Conservation (phyloP, 495 filamentous ascomycete genomes). For the Lasiosphaeria ovina region DNA sequence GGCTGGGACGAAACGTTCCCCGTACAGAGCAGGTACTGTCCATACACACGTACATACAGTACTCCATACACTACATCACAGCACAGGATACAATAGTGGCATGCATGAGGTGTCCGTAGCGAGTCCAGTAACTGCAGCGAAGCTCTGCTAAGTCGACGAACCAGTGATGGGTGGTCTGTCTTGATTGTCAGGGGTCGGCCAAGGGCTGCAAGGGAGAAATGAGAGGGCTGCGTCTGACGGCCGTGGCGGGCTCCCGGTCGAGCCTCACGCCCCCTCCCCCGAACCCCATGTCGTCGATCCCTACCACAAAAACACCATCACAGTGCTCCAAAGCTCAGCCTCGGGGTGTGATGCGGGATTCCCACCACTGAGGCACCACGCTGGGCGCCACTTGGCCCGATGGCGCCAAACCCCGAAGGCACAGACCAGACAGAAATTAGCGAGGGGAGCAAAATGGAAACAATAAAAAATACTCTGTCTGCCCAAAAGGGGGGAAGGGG, state of each 20-base stretch:
- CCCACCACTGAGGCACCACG: conserved; percentile 1
- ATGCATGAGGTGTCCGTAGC: no score
- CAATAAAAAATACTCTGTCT: conserved; percentile 4
- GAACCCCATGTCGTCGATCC: conserved; percentile 3
- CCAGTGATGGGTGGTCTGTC: no score
- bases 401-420: conserved; percentile 7
- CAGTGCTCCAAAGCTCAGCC: conserved; percentile 3
- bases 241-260: not conserved
- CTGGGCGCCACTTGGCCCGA: not conserved
- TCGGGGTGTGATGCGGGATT: conserved; percentile 3
- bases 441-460: not conserved
- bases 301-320: not conserved
- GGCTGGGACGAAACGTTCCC: no score
- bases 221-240: conserved; percentile 7
- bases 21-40: no score
- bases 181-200: not conserved
- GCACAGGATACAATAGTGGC: no score
- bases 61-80: no score
- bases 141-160: no score
- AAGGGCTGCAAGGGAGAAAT: conserved; percentile 14
- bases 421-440: conserved; percentile 1
- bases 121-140: no score
- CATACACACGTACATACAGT: no score
- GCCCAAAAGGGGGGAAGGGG: not conserved
- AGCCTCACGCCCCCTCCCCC: not conserved